Conservation (phyloP, 768 basidiomycete species). For the Gelatoporia subvermispora region DNA sequence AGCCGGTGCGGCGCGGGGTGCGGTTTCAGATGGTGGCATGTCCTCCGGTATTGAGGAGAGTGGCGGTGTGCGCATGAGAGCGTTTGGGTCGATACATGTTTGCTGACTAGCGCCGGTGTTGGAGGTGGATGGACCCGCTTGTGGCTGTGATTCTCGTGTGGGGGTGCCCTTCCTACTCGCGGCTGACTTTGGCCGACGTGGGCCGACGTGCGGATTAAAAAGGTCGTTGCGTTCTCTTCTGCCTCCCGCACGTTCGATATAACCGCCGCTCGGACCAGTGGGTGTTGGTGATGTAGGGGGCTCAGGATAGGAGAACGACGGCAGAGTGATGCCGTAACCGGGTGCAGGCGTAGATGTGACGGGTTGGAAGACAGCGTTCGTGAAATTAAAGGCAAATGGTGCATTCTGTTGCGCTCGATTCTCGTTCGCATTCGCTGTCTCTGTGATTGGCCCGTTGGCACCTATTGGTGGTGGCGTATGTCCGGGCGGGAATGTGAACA, state of each 20-base stretch:
- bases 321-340: constrained; percentile 5
- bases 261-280: constrained; percentile 12
- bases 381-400: constrained; percentile 22
- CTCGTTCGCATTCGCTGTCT: constrained; percentile 32
- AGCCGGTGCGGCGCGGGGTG: neutral
- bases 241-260: constrained; percentile 20
- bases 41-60: constrained; percentile 2
- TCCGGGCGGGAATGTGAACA: constrained; percentile 39
- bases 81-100: constrained; percentile 7
- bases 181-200: constrained; percentile 9
- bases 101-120: constrained; percentile 3
- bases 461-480: constrained; percentile 4
- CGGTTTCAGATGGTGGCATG: neutral
- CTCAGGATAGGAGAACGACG: constrained; percentile 34
- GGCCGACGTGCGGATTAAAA: constrained; percentile 15
- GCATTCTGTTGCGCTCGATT: neutral
- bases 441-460: constrained; percentile 27
- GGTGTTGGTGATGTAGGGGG: constrained; percentile 57
- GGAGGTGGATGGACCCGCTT: neutral
- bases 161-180: constrained; percentile 4
- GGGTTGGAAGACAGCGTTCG: constrained; percentile 16
- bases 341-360: constrained; percentile 22
- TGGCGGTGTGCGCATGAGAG: constrained; percentile 6
- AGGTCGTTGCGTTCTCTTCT: constrained; percentile 21
- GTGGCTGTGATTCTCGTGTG: neutral